Percentiles rank a stretch among this genome's conserved stretches.
Evolutionary conservation across 768 basidiomycete species (phyloP).

Genomic region (Lactarius tabidus): DNA sequence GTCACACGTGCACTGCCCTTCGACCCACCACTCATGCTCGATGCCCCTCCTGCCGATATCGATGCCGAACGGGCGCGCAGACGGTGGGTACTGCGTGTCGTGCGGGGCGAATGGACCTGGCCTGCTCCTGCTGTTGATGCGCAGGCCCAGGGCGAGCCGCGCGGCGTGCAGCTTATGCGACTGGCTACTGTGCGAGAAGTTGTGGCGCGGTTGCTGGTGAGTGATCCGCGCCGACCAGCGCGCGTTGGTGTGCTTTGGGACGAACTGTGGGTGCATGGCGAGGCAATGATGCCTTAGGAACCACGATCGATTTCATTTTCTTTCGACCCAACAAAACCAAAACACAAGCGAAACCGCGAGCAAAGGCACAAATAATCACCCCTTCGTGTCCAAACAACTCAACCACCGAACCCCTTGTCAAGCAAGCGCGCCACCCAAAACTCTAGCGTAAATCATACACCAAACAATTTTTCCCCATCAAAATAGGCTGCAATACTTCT

Average conservation of each 20-base stretch:
- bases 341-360: slow-evolving; percentile 4
- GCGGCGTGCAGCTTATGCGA: slow-evolving; percentile 38
- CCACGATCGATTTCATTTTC: no score
- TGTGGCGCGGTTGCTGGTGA: slow-evolving; percentile 59
- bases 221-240: slow-evolving; percentile 57
- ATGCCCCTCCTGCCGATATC: slow-evolving; percentile 29
- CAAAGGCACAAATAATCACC: not conserved
- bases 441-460: not conserved
- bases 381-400: not conserved
- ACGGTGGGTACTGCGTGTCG: slow-evolving; percentile 72
- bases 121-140: slow-evolving; percentile 35
- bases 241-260: slow-evolving; percentile 48
- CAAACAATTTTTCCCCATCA: not conserved
- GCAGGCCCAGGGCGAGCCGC: no score
- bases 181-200: slow-evolving; percentile 47
- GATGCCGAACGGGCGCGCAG: slow-evolving; percentile 40
- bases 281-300: not conserved
- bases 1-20: slow-evolving; percentile 72
- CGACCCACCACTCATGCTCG: slow-evolving; percentile 33
- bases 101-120: slow-evolving; percentile 76
- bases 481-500: not conserved
- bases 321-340: no score
- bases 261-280: slow-evolving; percentile 13
- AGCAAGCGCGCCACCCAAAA: not conserved
- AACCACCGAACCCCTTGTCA: no score